phyloP scores from a whole-genome alignment of 345 rosid species.

The Viola odorata region DNA sequence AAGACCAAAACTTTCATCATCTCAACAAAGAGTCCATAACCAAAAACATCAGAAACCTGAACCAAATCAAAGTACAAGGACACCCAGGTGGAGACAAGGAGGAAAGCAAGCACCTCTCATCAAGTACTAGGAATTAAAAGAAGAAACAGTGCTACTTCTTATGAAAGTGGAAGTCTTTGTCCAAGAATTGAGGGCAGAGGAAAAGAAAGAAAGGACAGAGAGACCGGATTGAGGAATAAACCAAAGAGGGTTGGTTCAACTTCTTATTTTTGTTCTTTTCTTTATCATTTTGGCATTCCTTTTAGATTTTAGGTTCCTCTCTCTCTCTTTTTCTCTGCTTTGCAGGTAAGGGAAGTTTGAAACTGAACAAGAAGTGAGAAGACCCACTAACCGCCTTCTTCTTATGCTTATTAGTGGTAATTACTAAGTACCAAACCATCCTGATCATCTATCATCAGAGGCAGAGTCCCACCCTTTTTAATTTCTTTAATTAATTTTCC shows the following conservation, averaged over 20 bases:
- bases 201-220: neutral
- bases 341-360: conserved; percentile 41
- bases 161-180: neutral
- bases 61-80: conserved; percentile 16
- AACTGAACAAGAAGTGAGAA: conserved; percentile 29
- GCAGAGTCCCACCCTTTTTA: no score
- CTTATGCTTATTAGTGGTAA: neutral
- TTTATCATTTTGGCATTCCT: conserved; percentile 4
- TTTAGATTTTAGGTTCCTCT: neutral
- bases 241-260: neutral
- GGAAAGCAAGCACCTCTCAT: neutral
- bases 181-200: conserved; percentile 2
- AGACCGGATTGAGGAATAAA: neutral
- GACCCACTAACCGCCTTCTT: conserved; percentile 40
- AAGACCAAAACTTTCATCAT: conserved; percentile 10
- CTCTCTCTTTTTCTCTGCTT: conserved; percentile 20
- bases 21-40: conserved; percentile 17
- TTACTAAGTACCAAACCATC: conserved; percentile 29
- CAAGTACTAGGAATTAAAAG: neutral
- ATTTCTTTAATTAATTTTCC: neutral
- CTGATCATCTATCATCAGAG: neutral
- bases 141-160: neutral
- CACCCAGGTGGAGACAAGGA: conserved; percentile 13
- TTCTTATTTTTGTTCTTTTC: neutral
- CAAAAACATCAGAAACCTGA: conserved; percentile 4